phyloP scores from a whole-genome alignment of 1,284 basidiomycete genomes.

The Abortiporus biennis region DNA sequence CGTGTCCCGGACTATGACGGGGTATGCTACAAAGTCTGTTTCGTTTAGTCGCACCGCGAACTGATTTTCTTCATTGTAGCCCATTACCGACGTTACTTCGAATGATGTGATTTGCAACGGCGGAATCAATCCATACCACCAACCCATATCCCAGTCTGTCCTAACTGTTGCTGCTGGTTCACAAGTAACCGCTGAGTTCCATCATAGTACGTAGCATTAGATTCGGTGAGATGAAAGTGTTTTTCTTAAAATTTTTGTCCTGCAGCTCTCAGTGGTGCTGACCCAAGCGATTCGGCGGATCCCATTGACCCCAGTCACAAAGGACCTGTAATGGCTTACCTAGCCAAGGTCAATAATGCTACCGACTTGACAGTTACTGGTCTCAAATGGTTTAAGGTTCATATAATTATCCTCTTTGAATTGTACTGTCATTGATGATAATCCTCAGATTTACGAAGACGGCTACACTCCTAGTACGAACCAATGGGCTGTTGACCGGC shows the following conservation, averaged over 20 bases:
- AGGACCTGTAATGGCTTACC: slow-evolving; percentile 46
- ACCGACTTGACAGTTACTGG: slow-evolving; percentile 41
- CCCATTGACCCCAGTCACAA: slow-evolving; percentile 50
- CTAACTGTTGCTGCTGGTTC: slow-evolving; percentile 46
- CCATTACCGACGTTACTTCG: slow-evolving; percentile 47
- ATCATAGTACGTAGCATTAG: slow-evolving; percentile 29
- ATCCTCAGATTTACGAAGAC: slow-evolving; percentile 33
- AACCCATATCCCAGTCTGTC: slow-evolving; percentile 42
- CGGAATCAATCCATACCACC: slow-evolving; percentile 53
- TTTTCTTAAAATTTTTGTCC: neutral
- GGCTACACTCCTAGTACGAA: slow-evolving; percentile 30
- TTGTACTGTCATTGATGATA: neutral
- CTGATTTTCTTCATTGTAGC: slow-evolving; percentile 23
- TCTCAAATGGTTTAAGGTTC: slow-evolving; percentile 51
- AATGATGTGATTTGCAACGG: slow-evolving; percentile 56
- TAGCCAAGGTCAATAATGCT: slow-evolving; percentile 43
- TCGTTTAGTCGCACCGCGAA: neutral
- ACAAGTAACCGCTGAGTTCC: slow-evolving; percentile 47
- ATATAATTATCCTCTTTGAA: neutral
- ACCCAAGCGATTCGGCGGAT: slow-evolving; percentile 38
- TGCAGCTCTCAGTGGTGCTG: slow-evolving; percentile 33
- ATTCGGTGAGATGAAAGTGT: too few relatives aligned
- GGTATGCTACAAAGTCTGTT: slow-evolving; percentile 18
- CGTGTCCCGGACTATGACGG: slow-evolving; percentile 45
- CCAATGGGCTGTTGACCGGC: slow-evolving; percentile 41